Percentiles rank a stretch among this genome's conserved stretches.
Conservation (phyloP, 2,329 filamentous ascomycete genomes). For the Arthrinium phaeospermum region DNA sequence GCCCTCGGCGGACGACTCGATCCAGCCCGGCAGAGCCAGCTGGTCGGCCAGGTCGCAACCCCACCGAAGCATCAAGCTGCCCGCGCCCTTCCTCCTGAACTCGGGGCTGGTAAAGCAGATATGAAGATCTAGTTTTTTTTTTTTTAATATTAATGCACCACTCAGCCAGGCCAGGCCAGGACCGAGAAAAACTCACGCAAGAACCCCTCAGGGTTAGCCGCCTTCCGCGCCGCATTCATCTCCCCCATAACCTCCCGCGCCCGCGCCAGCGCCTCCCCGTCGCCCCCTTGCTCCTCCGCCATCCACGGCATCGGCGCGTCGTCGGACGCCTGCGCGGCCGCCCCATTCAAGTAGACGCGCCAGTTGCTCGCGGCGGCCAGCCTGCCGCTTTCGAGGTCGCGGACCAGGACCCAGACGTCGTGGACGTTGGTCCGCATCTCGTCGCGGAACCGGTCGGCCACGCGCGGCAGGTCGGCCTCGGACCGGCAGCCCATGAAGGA, state of each 20-base stretch:
- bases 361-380: slow-evolving; percentile 44
- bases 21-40: slow-evolving; percentile 42
- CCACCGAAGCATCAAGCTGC: slow-evolving; percentile 41
- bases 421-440: slow-evolving; percentile 32
- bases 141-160: too few relatives aligned
- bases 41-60: slow-evolving; percentile 43
- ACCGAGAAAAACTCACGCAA: slow-evolving; percentile 39
- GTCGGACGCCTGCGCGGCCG: slow-evolving; percentile 26
- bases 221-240: slow-evolving; percentile 38
- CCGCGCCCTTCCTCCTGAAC: slow-evolving; percentile 44
- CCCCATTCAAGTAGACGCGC: slow-evolving; percentile 38
- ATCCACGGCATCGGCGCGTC: slow-evolving; percentile 33
- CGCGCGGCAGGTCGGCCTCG: slow-evolving; percentile 30
- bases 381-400: slow-evolving; percentile 36
- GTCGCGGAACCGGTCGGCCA: slow-evolving; percentile 26
- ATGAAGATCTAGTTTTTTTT: slow-evolving; percentile 39
- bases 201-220: slow-evolving; percentile 36
- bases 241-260: slow-evolving; percentile 32
- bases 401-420: slow-evolving; percentile 43
- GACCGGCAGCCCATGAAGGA: slow-evolving; percentile 29
- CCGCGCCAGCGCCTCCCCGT: slow-evolving; percentile 40
- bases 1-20: slow-evolving; percentile 43
- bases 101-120: slow-evolving; percentile 45
- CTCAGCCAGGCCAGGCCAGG: not conserved
- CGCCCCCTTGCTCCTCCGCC: slow-evolving; percentile 40